Evolutionary conservation across 495 filamentous ascomycete genomes (phyloP), one percentile per base, ranked within the genome.

Genomic region (Tuber magnatum): DNA sequence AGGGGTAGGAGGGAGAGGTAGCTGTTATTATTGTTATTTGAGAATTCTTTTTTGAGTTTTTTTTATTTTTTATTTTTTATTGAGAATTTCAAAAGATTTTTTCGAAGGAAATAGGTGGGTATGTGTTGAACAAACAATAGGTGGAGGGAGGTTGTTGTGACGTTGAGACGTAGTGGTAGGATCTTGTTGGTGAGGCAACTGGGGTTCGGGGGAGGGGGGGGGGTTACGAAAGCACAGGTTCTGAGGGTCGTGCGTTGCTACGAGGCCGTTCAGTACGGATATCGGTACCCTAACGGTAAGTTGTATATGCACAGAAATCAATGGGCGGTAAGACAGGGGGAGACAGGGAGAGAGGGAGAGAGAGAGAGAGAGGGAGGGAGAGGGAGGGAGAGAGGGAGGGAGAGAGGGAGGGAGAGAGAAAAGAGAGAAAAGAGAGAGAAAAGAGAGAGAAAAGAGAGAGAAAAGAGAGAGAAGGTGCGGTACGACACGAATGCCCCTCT

Each of bases 141-240:
- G 28, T 6, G 28, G 28, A 65, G 56, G 56, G n/a, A 18, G 56
- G 56, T 35, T 65, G 56, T 35, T 12, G 56, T 65, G 56, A 65
- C 14, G 56, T 65, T 65, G 56, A 35, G 56, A 65, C 32, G 56
- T 35, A 35, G 46, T 24, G 46, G 46, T 51, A 22, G 12, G 56
- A 10, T 65, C n/a, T 35, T 65, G 56, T 65, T 65, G 56, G 56
- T 65, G 56, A 32, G 56, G 56, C 56, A 65, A 65, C 56, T 65
- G 56, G 32, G 51, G 28, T 61, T 32, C n/a, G 56, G 56, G 56
- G 56, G 39, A 7, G 39, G 39, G 39, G 39, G 39, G 39, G 2
- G 24, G 28, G 28, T 7, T 65, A 65, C 7, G 51, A 35, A 14
- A 8, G 56, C 28, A 35, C 35, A 65, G 51, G 51, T 28, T 56